Percentiles rank a stretch among this genome's conserved stretches.
phyloP scores from a whole-genome alignment of 129 eudicot species.

The Smallanthus sonchifolius region DNA sequence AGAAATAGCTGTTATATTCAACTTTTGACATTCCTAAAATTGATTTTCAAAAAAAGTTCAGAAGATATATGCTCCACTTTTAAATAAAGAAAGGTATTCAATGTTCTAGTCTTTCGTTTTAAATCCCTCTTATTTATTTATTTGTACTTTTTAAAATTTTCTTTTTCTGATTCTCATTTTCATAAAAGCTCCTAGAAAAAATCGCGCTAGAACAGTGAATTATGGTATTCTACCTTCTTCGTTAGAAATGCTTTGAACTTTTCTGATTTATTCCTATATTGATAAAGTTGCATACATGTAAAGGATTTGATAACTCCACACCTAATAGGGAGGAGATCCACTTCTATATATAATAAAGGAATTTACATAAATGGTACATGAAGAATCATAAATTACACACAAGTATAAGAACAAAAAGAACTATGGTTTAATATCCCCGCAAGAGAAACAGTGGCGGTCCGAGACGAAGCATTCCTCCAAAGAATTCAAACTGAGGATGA shows the following conservation, averaged over 20 bases:
- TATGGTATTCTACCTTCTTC: constrained; percentile 13
- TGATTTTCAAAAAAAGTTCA: constrained; percentile 23
- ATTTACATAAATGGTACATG: no score
- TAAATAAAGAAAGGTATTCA: constrained; percentile 29
- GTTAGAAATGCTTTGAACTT: constrained; percentile 7
- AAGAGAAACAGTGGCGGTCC: no score
- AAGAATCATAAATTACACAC: no score
- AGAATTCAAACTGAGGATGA: no score
- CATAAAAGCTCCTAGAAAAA: constrained; percentile 10
- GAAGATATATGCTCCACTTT: constrained; percentile 43
- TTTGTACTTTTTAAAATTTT: not conserved
- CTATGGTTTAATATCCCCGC: no score
- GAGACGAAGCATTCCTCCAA: no score
- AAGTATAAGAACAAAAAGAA: no score
- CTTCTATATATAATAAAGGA: no score
- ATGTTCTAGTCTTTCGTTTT: constrained; percentile 29
- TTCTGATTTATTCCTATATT: constrained; percentile 2
- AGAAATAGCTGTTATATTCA: not conserved
- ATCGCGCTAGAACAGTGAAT: not conserved
- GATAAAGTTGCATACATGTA: not conserved
- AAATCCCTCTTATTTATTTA: not conserved
- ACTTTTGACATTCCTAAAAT: constrained; percentile 6
- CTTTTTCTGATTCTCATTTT: constrained; percentile 12
- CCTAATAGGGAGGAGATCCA: no score
- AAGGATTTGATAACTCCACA: no score